Percentiles rank a stretch among this genome's conserved stretches.
These are phyloP conservation scores for Syncephalis plumigaleata DNA, from an alignment of 371 early-diverging fungal species.

Conservation along the genomic window DNA sequence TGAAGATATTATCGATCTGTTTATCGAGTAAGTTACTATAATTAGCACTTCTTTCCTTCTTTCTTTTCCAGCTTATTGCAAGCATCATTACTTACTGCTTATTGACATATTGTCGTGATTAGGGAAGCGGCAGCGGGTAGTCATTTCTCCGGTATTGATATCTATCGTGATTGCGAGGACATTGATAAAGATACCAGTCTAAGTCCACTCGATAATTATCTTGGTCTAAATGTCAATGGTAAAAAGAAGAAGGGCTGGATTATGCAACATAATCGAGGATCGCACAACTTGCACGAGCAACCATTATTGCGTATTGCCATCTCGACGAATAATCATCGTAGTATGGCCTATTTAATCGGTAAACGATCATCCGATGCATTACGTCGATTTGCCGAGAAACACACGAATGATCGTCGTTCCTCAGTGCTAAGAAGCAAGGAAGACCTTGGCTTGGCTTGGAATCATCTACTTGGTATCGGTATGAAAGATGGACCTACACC, in stretches of 20 bases:
- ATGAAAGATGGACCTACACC: slow-evolving; percentile 1
- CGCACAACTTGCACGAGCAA: background rate
- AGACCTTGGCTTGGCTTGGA: background rate
- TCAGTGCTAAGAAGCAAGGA: background rate
- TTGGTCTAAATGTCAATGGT: background rate
- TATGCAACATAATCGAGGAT: background rate
- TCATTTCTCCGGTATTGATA: slow-evolving; percentile 1
- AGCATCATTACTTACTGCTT: too few relatives aligned
- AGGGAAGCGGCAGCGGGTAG: background rate
- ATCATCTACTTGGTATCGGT: background rate
- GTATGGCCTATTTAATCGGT: slow-evolving; percentile 2
- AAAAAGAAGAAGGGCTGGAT: slow-evolving; percentile 1
- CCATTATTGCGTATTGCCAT: slow-evolving; percentile 2
- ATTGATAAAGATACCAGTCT: background rate
- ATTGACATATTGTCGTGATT: too few relatives aligned
- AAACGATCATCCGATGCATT: slow-evolving; percentile 1
- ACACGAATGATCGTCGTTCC: background rate
- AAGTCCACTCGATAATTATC: background rate
- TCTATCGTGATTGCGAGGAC: background rate
- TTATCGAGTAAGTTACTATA: slow-evolving; percentile 3
- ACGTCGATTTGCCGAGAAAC: slow-evolving; percentile 2
- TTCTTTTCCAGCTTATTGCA: too few relatives aligned
- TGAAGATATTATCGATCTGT: slow-evolving; percentile 1
- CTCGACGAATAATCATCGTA: background rate
- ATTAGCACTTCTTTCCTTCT: background rate